Evolutionary conservation across 2,329 filamentous ascomycete genomes (phyloP).

Genomic region (Diaporthe batatas): DNA sequence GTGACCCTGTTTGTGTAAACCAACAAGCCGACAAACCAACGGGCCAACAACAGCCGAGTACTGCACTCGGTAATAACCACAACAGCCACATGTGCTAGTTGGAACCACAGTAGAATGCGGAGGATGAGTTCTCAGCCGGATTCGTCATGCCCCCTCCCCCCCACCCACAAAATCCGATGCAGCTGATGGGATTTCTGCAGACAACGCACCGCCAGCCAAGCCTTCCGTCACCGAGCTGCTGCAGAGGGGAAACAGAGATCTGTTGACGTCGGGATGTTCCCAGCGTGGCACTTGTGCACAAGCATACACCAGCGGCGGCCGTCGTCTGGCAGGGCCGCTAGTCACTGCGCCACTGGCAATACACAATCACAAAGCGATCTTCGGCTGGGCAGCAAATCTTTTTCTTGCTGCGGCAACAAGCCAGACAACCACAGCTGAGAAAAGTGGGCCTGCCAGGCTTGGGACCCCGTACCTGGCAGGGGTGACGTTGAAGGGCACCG

Average conservation of each 20-base stretch:
- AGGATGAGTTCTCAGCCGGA: conserved; percentile 15
- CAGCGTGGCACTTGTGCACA: background rate
- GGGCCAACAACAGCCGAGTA: background rate
- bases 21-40: background rate
- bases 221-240: conserved; percentile 15
- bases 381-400: conserved; percentile 37
- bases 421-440: conserved; percentile 36
- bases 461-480: conserved; percentile 33
- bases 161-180: conserved; percentile 15
- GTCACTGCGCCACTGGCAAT: conserved; percentile 36
- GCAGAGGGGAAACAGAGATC: background rate
- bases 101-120: too few species aligned
- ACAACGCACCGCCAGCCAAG: conserved; percentile 30
- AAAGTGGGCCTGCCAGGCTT: conserved; percentile 29
- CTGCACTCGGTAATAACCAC: too few species aligned
- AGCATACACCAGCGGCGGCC: conserved; percentile 16
- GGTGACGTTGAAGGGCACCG: conserved; percentile 30
- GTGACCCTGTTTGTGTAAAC: background rate
- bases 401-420: conserved; percentile 36
- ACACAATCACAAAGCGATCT: conserved; percentile 34
- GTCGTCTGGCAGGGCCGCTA: conserved; percentile 5
- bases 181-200: conserved; percentile 19
- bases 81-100: too few species aligned
- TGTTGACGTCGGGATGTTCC: conserved; percentile 14
- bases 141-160: background rate